Base-by-base conservation (phyloP, 2,329 filamentous ascomycete species). In the Fusarium nygamai region DNA sequence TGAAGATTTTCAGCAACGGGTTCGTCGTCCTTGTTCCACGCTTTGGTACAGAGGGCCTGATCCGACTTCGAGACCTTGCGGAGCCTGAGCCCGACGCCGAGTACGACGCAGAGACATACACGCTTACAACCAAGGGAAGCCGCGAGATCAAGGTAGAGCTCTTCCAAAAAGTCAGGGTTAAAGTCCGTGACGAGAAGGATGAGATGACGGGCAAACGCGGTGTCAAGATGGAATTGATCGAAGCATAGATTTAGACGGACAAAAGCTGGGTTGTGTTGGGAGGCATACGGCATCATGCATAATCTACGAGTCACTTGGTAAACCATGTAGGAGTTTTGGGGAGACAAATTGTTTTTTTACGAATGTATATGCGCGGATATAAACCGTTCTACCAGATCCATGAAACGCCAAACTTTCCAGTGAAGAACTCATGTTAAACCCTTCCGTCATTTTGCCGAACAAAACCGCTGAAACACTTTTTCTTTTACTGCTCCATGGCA, bases 1-100 rank as follows among this genome's bases (percentile, higher is more conserved):
- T 99, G 93, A 94, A 94, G 81, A 93, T 99, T 61, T 99, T 99
- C 84, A 95, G 93, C 81, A 99, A 99, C 84, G 96, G 96, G 12
- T 96, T 98, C 78, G 96, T 98, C 24, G 95, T 98, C 17, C 95
- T 98, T 71, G 96, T 99, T 57, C 96, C 96, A 12, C 88, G 94
- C 22, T 99, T 99, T 82, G 96, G 96, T 46, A 97, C 99, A 78
- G 96, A 99, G 85, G 93, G 94, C 46, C 85, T 98, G 71, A 96
- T 99, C 73, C 89, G 96, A 17, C 85, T 98, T 76, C 88, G 94
- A 67, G 96, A 98, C 84, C 87, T 98, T 67, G 92, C 92, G 8
- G 90, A 92, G 22, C 89, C 91, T 0, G 94, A 93, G 81, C 94
- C 95, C 3, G 92, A 95, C 74, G 93, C 93, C 54, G 90, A 90